phyloP scores from a whole-genome alignment of 2,329 filamentous ascomycete genomes.

The Colletotrichum lini region DNA sequence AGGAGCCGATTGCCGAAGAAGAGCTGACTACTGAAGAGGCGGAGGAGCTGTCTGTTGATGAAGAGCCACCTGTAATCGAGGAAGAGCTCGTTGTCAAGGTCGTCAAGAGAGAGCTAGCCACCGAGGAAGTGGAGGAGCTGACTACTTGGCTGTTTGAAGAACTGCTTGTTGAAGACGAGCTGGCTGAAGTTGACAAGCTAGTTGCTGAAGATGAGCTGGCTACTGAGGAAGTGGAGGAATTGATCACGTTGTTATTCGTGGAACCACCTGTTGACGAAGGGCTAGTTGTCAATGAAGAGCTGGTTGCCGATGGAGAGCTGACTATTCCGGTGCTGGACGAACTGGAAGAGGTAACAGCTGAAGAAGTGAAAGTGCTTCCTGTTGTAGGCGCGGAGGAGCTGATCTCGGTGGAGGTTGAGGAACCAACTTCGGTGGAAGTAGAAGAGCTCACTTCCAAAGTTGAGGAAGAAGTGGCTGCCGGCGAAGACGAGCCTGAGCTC shows the following conservation, averaged over 20 bases:
- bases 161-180: too few relatives aligned
- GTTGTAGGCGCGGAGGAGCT: neutral
- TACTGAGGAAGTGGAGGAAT: neutral
- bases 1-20: neutral
- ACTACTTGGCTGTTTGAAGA: neutral
- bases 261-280: neutral
- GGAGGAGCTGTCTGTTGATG: neutral
- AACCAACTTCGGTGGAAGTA: too few relatives aligned
- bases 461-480: too few relatives aligned
- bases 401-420: too few relatives aligned
- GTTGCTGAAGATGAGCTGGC: neutral
- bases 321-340: neutral
- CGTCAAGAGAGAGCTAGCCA: too few relatives aligned
- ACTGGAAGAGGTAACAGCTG: neutral
- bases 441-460: too few relatives aligned
- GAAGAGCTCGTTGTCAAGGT: neutral
- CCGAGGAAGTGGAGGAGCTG: neutral
- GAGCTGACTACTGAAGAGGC: neutral
- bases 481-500: neutral
- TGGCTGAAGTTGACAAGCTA: too few relatives aligned
- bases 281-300: neutral
- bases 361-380: too few relatives aligned
- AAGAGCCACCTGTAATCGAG: neutral
- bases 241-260: neutral
- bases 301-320: neutral